Percentiles rank a stretch among this genome's conserved stretches.
Evolutionary conservation across 2,329 filamentous ascomycete genomes (phyloP).

Genomic region (Hypoxylon sp.): DNA sequence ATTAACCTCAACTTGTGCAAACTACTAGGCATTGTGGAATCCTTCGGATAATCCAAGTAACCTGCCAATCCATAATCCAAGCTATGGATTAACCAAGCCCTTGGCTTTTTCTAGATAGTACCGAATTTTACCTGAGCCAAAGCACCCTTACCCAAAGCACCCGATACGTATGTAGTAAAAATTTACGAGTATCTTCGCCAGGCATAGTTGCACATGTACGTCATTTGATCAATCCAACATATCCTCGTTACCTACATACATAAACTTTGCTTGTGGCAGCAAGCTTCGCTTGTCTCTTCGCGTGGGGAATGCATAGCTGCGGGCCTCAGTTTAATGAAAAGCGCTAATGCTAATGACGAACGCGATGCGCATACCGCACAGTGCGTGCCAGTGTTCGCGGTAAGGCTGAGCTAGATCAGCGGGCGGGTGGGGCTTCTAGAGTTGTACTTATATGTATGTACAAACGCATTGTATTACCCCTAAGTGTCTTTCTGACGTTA

Average conservation of each 20-base stretch:
- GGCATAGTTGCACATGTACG: constrained; percentile 25
- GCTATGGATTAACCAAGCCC: not conserved
- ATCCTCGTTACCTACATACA: not conserved
- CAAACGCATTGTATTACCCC: constrained; percentile 14
- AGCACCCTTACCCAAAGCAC: not conserved
- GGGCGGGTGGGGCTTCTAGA: constrained; percentile 25
- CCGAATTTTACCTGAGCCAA: constrained; percentile 5
- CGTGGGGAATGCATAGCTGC: constrained; percentile 33
- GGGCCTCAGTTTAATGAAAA: constrained; percentile 41
- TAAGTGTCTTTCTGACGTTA: constrained; percentile 5
- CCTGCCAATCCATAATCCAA: not conserved
- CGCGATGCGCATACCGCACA: constrained; percentile 35
- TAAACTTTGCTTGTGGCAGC: constrained; percentile 8
- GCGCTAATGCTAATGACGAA: constrained; percentile 43
- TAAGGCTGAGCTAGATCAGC: constrained; percentile 46
- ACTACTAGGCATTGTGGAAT: not conserved
- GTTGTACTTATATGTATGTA: not conserved
- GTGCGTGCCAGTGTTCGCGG: constrained; percentile 39
- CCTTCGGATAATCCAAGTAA: constrained; percentile 14
- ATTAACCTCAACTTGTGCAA: constrained; percentile 16
- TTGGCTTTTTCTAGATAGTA: constrained; percentile 3
- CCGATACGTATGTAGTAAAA: not conserved
- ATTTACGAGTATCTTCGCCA: constrained; percentile 3
- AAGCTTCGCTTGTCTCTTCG: constrained; percentile 19
- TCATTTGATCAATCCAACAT: constrained; percentile 9